Base-by-base conservation (phyloP, 805 yeast species). In the Grigorovia jiainica region DNA sequence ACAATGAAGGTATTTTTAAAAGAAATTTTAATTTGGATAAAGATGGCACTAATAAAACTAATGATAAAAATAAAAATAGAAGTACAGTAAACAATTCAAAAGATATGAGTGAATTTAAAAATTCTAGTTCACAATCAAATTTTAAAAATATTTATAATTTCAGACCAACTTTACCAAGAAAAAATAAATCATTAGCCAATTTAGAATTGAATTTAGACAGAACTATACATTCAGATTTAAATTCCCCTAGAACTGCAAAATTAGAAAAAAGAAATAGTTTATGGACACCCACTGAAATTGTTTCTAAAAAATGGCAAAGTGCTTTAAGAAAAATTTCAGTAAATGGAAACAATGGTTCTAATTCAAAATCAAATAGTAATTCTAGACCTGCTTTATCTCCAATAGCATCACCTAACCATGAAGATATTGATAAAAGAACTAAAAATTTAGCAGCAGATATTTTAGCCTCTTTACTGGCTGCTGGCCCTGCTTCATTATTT, bases 401-500 rank as follows among this genome's bases (percentile, higher is more conserved):
- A 7, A 24, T n/a, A 11, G 21, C 39, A 9, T 8, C 21, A 16
- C 18, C 18, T 5, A 17, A 15, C 2, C 24, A 24, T 13, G 39
- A 36, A 17, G 32, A 27, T 27, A 16, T 25, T 8, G 39, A 36
- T 27, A 18, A 25, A 15, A 25, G 39, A 27, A 36, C 39, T 3
- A 57, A 54, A 39, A 46, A 44, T 30, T 40, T 60, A 43, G 70
- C 69, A 1, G 65, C 71, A 3, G 70, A 68, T 50, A 49, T 78
- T 36, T 61, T 79, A 10, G 67, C 70, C 25, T 71, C 83, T 21
- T 64, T 85, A 44, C 51, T 74, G 6, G 65, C 82, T 4, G 94
- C 84, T 9, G 70, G 80, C 10, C 89, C 95, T 0, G 82, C 85
- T 2, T 79, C 86, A 0, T 65, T 85, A 43, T 68, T 87, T 43